Percentiles rank a stretch among this genome's conserved stretches.
phyloP scores from a whole-genome alignment of 805 yeast genomes.

The Candida koratica region DNA sequence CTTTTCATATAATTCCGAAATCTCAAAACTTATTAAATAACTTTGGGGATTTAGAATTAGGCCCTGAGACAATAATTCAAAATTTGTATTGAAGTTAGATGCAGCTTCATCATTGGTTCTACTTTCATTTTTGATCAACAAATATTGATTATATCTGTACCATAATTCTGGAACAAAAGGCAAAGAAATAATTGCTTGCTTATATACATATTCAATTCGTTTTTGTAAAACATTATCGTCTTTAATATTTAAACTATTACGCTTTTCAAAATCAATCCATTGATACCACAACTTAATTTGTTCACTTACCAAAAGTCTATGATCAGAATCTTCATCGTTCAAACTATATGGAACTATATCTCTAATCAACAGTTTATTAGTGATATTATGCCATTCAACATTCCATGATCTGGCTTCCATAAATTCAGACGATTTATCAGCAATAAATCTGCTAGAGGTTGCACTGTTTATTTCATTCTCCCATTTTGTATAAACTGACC shows the following conservation, averaged over 20 bases:
- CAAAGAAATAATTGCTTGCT: slow-evolving; percentile 59
- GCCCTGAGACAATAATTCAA: slow-evolving; percentile 52
- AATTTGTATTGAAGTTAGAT: slow-evolving; percentile 8
- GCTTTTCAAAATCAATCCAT: slow-evolving; percentile 79
- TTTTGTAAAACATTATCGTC: slow-evolving; percentile 43
- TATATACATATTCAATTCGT: slow-evolving; percentile 69
- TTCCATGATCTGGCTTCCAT: slow-evolving; percentile 81
- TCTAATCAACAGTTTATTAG: slow-evolving; percentile 46
- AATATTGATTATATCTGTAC: slow-evolving; percentile 52
- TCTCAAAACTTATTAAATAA: slow-evolving; percentile 57
- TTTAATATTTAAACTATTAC: slow-evolving; percentile 60
- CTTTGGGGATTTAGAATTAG: slow-evolving; percentile 66
- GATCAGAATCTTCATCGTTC: slow-evolving; percentile 16
- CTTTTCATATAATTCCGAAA: slow-evolving; percentile 68
- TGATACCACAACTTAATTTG: slow-evolving; percentile 59
- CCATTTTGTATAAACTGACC: slow-evolving; percentile 80
- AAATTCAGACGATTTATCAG: slow-evolving; percentile 77
- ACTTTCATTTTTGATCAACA: slow-evolving; percentile 19
- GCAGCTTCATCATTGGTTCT: neutral
- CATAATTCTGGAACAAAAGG: slow-evolving; percentile 71
- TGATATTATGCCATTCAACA: slow-evolving; percentile 62
- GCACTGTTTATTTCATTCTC: slow-evolving; percentile 72
- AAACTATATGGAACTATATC: slow-evolving; percentile 28
- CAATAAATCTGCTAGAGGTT: slow-evolving; percentile 79
- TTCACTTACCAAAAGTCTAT: slow-evolving; percentile 19